Evolutionary conservation across 371 early-diverging fungal species (phyloP), one percentile per base, ranked within the genome.

Genomic region (Mucor velutinosus): DNA sequence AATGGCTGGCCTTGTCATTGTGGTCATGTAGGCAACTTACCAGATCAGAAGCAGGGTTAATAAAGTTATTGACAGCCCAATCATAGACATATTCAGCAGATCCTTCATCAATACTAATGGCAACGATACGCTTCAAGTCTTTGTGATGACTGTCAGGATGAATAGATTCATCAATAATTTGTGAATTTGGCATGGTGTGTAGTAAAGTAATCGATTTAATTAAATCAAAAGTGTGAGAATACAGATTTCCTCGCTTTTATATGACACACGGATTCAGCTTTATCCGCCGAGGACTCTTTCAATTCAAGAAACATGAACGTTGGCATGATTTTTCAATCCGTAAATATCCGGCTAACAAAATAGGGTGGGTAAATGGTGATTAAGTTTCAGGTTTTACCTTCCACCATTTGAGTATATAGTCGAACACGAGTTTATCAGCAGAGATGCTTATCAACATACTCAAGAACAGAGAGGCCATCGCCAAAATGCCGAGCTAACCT

Each of bases 31-130:
- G 12, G 19, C 11, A 30, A 51, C 53, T 47, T 53, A 74, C 69
- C 27, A 71, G 23, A 62, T 75, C 75, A 45, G 71, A 68, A 2
- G 61, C 49, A 7, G 71, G 69, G 14, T 70, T 43, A 15, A 75
- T 61, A 35, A 71, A 62, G 33, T 75, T 71, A 15, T 71, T 64
- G 7, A 71, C 6, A 19, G 75, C 71, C 75, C 75, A 75, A 35
- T 71, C 69, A 35, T 33, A 67, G 17, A 71, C 64, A 55, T 71
- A 71, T 55, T 64, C 72, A 35, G 66, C 71, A n/a, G 72, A 72
- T 6, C 39, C 62, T 55, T 65, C 68, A 43, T 72, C 72, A 15
- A 72, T 72, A 53, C 72, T 72, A 5, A 72, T 65, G n/a, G 62
- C 68, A 10, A 67, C 57, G 2, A 61, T 32, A 64, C 72, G 67